These are phyloP conservation scores for Penicillium psychrofluorescens DNA, from an alignment of 495 filamentous ascomycete species.

Conservation along the genomic window DNA sequence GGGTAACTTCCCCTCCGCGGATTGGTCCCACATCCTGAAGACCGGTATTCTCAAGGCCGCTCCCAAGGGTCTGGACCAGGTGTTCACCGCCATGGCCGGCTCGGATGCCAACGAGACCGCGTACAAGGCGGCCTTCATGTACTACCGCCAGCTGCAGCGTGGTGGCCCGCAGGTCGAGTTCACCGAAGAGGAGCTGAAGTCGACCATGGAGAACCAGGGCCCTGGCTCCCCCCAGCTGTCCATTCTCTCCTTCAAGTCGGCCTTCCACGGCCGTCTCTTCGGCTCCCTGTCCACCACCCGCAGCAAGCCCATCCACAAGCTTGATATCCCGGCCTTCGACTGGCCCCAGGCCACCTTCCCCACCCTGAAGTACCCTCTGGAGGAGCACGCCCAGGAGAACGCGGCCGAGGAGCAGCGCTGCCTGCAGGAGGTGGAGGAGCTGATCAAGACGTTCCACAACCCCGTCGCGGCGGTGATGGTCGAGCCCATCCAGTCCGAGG, in stretches of 20 bases:
- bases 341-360: slow-evolving; percentile 98
- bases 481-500: slow-evolving; percentile 97
- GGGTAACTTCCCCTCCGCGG: slow-evolving; percentile 89
- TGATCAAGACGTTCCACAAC: slow-evolving; percentile 75
- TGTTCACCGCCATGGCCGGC: slow-evolving; percentile 93
- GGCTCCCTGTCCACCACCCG: slow-evolving; percentile 88
- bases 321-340: slow-evolving; percentile 97
- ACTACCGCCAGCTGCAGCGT: slow-evolving; percentile 79
- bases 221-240: slow-evolving; percentile 80
- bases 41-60: slow-evolving; percentile 85
- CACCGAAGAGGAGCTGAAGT: slow-evolving; percentile 68
- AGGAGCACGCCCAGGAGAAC: slow-evolving; percentile 77
- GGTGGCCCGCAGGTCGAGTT: slow-evolving; percentile 80
- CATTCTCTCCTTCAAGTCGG: slow-evolving; percentile 88
- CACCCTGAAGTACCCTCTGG: slow-evolving; percentile 80
- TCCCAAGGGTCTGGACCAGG: slow-evolving; percentile 86
- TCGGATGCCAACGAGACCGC: slow-evolving; percentile 99
- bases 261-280: slow-evolving; percentile 94
- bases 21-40: slow-evolving; percentile 81
- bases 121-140: slow-evolving; percentile 99
- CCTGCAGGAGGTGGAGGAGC: slow-evolving; percentile 79
- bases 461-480: slow-evolving; percentile 87
- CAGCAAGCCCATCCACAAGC: slow-evolving; percentile 95
- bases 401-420: slow-evolving; percentile 74
- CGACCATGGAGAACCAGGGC: slow-evolving; percentile 76